These are phyloP conservation scores for Paraleonurus japonicus DNA, from an alignment of 257 asterid genomes.

Conservation along the genomic window DNA sequence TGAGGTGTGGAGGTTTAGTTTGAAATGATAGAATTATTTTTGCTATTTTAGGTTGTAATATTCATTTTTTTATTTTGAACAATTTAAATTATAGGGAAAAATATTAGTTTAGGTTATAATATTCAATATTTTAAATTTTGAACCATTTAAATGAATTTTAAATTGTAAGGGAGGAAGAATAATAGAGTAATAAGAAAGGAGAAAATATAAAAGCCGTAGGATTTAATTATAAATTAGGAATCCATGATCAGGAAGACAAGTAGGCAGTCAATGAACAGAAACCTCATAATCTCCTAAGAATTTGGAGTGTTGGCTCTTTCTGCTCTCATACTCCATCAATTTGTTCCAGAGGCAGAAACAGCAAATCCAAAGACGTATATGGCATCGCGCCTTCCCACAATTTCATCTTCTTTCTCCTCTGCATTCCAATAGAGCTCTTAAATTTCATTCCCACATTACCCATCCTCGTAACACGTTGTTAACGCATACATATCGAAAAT, in stretches of 20 bases:
- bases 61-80: too few relatives aligned
- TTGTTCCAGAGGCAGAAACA: background rate
- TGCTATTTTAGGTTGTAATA: too few relatives aligned
- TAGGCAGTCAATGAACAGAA: background rate
- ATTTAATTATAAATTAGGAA: background rate
- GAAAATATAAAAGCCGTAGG: background rate
- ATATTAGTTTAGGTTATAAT: too few relatives aligned
- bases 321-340: background rate
- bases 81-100: too few relatives aligned
- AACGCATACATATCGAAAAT: background rate
- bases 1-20: too few relatives aligned
- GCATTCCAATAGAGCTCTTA: background rate
- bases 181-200: too few relatives aligned
- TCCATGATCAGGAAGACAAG: background rate
- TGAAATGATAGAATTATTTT: too few relatives aligned
- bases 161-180: too few relatives aligned
- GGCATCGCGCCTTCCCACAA: background rate
- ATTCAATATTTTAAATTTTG: too few relatives aligned
- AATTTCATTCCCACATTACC: background rate
- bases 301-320: constrained; percentile 9
- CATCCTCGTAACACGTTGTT: background rate
- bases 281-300: constrained; percentile 23
- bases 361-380: background rate
- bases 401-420: background rate
- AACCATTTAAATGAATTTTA: too few relatives aligned